A percentile compares a stretch with the other conserved stretches of the same genome.
phyloP scores from a whole-genome alignment of 495 filamentous ascomycete species.

The Penicillium bovifimosum region DNA sequence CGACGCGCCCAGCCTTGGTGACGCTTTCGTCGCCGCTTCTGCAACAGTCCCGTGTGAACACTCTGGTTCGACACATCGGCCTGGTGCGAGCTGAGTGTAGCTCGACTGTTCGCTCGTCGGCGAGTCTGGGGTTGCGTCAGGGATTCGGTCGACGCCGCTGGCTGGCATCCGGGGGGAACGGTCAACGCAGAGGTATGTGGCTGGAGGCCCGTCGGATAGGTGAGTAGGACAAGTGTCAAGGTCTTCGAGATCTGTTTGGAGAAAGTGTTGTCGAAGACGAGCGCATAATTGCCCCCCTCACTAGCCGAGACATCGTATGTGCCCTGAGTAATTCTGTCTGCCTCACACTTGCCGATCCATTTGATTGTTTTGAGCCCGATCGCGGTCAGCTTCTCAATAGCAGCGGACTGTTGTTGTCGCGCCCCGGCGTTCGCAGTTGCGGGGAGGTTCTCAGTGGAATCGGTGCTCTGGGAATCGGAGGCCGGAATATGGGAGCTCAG shows the following conservation, averaged over 20 bases:
- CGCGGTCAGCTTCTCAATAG: slow-evolving; percentile 73
- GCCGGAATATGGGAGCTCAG: slow-evolving; percentile 41
- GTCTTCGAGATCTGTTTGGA: slow-evolving; percentile 93
- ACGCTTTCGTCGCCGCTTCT: slow-evolving; percentile 86
- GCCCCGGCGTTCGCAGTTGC: slow-evolving; percentile 21
- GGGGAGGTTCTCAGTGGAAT: slow-evolving; percentile 39
- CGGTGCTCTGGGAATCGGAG: slow-evolving; percentile 39
- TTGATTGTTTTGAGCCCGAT: slow-evolving; percentile 82
- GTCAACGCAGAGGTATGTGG: slow-evolving; percentile 49
- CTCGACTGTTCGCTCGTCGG: slow-evolving; percentile 32
- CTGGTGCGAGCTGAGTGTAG: slow-evolving; percentile 24
- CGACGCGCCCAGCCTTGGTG: slow-evolving; percentile 88
- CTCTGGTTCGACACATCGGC: slow-evolving; percentile 21
- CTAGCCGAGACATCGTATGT: slow-evolving; percentile 69
- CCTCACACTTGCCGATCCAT: slow-evolving; percentile 93
- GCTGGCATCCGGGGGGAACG: slow-evolving; percentile 44
- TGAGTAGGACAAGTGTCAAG: slow-evolving; percentile 87
- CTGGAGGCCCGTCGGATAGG: slow-evolving; percentile 78
- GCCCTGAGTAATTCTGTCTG: slow-evolving; percentile 90
- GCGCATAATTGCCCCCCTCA: slow-evolving; percentile 86
- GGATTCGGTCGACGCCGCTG: slow-evolving; percentile 28
- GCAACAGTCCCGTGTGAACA: slow-evolving; percentile 71
- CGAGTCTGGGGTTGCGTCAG: slow-evolving; percentile 26
- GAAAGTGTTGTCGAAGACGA: slow-evolving; percentile 98
- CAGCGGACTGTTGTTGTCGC: slow-evolving; percentile 51